Evolutionary conservation across 192 early-diverging fungal species (phyloP).

Genomic region (Entomortierella lignicola): DNA sequence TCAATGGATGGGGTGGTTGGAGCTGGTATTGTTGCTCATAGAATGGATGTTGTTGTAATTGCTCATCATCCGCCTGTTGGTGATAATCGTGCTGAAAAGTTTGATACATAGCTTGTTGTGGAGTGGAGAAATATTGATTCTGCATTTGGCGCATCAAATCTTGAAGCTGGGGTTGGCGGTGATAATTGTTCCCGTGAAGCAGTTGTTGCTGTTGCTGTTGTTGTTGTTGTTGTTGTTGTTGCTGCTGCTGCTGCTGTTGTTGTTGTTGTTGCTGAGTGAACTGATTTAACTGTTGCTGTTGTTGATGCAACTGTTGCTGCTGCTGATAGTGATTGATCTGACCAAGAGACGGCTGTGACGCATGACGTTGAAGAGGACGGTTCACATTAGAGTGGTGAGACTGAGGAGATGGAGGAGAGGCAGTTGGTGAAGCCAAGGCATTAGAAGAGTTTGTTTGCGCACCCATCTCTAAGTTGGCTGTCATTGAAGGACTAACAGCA

Average conservation of each 20-base stretch:
- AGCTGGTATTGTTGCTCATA: conserved; percentile 22
- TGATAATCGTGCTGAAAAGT: conserved; percentile 2
- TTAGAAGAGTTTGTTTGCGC: conserved; percentile 3
- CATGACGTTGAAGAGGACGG: background rate
- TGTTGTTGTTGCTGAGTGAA: conserved; percentile 20
- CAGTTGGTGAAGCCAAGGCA: background rate
- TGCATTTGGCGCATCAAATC: conserved; percentile 32
- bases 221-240: background rate
- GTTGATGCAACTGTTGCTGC: background rate
- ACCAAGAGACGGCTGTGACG: background rate
- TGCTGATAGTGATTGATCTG: conserved; percentile 2
- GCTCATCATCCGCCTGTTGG: background rate
- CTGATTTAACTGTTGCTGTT: too few relatives aligned
- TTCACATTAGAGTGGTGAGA: background rate
- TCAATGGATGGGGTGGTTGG: conserved; percentile 31
- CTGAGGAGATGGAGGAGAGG: conserved; percentile 9
- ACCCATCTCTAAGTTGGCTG: background rate
- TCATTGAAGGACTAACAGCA: conserved; percentile 44
- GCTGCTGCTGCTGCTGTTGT: conserved; percentile 2
- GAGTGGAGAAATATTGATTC: conserved; percentile 11
- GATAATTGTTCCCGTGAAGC: background rate
- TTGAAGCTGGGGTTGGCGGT: conserved; percentile 19
- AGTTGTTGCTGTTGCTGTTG: conserved; percentile 16
- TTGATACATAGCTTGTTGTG: conserved; percentile 2
- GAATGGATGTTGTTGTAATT: conserved; percentile 2